These are phyloP conservation scores for Poa annua DNA, from an alignment of 176 grass and related monocot genomes.

Conservation along the genomic window DNA sequence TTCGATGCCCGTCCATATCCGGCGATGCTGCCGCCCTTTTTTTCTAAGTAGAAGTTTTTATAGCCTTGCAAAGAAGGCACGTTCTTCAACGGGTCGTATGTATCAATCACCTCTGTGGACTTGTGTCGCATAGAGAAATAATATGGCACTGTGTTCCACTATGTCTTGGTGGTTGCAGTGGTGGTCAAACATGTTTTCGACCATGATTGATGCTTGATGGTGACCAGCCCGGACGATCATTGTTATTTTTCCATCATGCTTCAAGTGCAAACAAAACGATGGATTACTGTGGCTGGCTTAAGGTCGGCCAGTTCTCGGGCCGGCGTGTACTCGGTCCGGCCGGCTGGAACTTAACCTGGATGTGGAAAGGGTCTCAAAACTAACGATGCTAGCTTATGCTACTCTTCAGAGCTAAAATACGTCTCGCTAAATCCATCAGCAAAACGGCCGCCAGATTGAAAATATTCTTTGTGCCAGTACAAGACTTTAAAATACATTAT, in stretches of 20 bases:
- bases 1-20: conserved; percentile 27
- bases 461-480: not conserved
- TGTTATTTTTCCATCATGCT: not conserved
- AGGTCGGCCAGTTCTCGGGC: not conserved
- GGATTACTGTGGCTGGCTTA: not conserved
- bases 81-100: conserved; percentile 1
- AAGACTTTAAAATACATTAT: not conserved
- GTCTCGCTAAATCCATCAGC: not conserved
- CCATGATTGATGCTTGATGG: conserved; percentile 19
- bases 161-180: not conserved
- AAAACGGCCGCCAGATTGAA: not conserved
- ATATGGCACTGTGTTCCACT: not conserved
- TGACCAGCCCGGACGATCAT: not conserved
- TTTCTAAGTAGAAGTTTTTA: not conserved
- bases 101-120: not conserved
- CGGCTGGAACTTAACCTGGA: not conserved
- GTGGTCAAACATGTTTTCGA: not conserved
- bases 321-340: not conserved
- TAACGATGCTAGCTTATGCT: not conserved
- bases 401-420: not conserved
- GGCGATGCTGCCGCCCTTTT: not conserved
- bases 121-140: not conserved
- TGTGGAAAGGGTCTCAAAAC: not conserved
- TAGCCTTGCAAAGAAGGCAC: not conserved
- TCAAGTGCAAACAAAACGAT: not conserved